Evolutionary conservation across 116 monocot genomes (phyloP).

Genomic region (Trichopus zeylanicus): DNA sequence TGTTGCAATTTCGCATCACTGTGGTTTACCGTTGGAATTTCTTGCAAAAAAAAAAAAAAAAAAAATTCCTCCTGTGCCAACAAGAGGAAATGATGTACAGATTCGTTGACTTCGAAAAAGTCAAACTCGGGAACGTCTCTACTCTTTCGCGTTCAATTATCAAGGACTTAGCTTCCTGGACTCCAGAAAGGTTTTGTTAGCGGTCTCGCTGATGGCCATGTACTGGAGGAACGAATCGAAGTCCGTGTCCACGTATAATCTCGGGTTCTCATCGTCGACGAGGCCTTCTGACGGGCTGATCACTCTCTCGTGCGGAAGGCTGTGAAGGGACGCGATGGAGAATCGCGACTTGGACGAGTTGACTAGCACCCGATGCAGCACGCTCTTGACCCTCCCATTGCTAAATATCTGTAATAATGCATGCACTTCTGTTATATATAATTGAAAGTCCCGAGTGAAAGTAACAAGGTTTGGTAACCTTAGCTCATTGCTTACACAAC

Average conservation of each 20-base stretch:
- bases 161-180: slow-evolving; percentile 38
- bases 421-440: neutral
- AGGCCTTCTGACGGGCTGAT: slow-evolving; percentile 42
- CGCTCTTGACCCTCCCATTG: slow-evolving; percentile 84
- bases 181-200: slow-evolving; percentile 57
- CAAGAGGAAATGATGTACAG: too few relatives aligned
- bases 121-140: too few relatives aligned
- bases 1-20: too few relatives aligned
- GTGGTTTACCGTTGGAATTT: too few relatives aligned
- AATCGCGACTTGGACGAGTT: slow-evolving; percentile 37
- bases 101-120: neutral
- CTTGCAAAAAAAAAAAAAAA: too few relatives aligned
- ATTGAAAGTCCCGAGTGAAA: neutral
- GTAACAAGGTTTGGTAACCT: neutral
- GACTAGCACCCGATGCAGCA: slow-evolving; percentile 61
- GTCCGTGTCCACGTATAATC: slow-evolving; percentile 55
- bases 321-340: slow-evolving; percentile 65
- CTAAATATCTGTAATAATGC: slow-evolving; percentile 55
- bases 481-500: neutral
- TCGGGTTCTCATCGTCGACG: slow-evolving; percentile 28
- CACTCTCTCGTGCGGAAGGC: slow-evolving; percentile 40
- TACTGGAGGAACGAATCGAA: slow-evolving; percentile 52
- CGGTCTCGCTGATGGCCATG: slow-evolving; percentile 31
- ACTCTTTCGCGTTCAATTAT: too few relatives aligned
- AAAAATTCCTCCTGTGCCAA: too few relatives aligned